Percentiles rank a stretch among this genome's conserved stretches.
Conservation (phyloP, 2,329 filamentous ascomycete genomes). For the Aureobasidium sp. region DNA sequence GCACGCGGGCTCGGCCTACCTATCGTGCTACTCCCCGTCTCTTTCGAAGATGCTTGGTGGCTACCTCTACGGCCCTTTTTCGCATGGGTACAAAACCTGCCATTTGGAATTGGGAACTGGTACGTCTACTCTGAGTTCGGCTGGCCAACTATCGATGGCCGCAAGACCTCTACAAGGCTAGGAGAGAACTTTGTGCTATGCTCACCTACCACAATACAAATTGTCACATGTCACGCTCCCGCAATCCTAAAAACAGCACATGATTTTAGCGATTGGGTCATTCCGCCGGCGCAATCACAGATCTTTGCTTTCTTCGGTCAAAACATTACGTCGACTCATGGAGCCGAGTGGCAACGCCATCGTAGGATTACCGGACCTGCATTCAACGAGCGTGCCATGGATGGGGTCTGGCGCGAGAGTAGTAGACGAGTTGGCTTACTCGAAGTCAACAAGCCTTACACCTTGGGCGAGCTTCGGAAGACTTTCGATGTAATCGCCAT, state of each 20-base stretch:
- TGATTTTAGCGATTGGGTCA: neutral
- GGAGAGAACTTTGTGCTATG: neutral
- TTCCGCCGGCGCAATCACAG: neutral
- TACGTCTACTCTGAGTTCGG: neutral
- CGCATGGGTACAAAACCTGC: neutral
- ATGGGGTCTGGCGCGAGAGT: conserved; percentile 26
- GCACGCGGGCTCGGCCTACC: neutral
- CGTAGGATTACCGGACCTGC: conserved; percentile 27
- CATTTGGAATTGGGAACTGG: neutral
- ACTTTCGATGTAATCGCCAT: neutral
- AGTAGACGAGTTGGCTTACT: neutral
- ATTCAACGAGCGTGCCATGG: conserved; percentile 30
- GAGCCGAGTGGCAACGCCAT: conserved; percentile 26
- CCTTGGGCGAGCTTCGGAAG: neutral
- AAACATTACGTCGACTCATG: conserved; percentile 23
- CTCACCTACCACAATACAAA: neutral
- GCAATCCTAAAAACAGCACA: neutral
- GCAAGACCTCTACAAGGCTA: neutral
- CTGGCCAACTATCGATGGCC: neutral
- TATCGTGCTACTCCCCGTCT: neutral
- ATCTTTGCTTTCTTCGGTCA: conserved; percentile 20
- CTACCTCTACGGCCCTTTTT: neutral
- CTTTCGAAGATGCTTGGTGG: neutral
- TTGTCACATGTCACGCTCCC: neutral
- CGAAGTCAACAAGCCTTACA: neutral